Evolutionary conservation across 164 flowering plant species (phyloP).

Genomic region (Malania oleifera): DNA sequence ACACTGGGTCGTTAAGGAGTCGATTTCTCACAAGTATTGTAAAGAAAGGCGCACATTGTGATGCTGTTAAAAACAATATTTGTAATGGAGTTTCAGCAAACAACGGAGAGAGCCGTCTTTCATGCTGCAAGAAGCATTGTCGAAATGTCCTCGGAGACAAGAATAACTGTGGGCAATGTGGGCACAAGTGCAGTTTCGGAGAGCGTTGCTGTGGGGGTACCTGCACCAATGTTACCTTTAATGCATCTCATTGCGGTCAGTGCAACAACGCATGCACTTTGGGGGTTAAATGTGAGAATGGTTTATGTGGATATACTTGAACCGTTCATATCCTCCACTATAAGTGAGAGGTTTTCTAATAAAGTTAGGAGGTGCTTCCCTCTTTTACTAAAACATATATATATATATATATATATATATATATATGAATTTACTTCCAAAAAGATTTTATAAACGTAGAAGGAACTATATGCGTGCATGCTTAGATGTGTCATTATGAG

Average conservation of each 20-base stretch:
- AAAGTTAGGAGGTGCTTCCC: no score
- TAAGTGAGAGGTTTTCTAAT: no score
- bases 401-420: no score
- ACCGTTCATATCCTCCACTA: no score
- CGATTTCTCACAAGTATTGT: not conserved
- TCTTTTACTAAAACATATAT: no score
- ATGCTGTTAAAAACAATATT: not conserved
- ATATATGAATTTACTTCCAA: no score
- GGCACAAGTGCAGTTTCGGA: not conserved
- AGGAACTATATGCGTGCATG: no score
- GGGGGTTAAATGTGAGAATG: not conserved
- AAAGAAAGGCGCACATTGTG: not conserved
- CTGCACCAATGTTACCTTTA: not conserved
- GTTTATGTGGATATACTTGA: not conserved
- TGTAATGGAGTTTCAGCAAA: not conserved
- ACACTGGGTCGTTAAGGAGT: not conserved
- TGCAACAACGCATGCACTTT: not conserved
- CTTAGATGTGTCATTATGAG: no score
- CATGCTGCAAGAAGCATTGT: not conserved
- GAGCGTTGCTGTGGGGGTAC: not conserved
- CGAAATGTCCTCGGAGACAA: not conserved
- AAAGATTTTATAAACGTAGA: no score
- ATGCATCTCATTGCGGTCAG: not conserved
- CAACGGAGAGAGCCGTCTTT: not conserved
- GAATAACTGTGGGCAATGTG: not conserved